Evolutionary conservation across 1,139 yeast species (phyloP), one percentile per base, ranked within the genome.

Genomic region (Yamadazyma epiphylla): DNA sequence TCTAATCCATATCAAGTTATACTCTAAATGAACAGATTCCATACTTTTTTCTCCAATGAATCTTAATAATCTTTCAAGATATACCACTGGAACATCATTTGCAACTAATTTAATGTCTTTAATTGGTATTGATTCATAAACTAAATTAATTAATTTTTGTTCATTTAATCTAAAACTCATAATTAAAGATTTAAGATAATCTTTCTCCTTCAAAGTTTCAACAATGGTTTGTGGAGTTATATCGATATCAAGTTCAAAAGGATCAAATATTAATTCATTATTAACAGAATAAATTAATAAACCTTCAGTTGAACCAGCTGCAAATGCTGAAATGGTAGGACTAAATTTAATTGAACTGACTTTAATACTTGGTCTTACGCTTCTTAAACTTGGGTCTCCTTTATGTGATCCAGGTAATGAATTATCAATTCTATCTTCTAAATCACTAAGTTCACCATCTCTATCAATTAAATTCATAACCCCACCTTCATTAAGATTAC

Each of bases 281-380:
- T 89, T 95, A 24, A 88, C 75, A 1, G 95, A 81, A 53, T 77
- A 91, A 3, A 91, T 67, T 36, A 89, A 63, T 29, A 94, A 64
- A 5, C 99, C 99, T 55, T 91, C 98, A 0, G 98, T 91, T 1
- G 96, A 80, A 0, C 96, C 94, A 19, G 95, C 96, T 2, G 95
- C 94, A 65, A 94, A 94, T 17, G 95, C 79, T 25, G 84, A 71
- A 6, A 95, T 84, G 0, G 96, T 83, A 15, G 98, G 98, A 3
- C 96, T 85, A 50, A 89, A 91, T 42, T 73, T 74, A 24, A 94
- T 71, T 4, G 83, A 65, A 2, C 85, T 75, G 1, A 91, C 88
- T 47, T 94, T 67, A 15, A 91, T 73, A 38, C 83, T 94, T 0
- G 96, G 94, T 41, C 89, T 73, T 1, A 75, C 69, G 32, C 77